Evolutionary conservation across 768 basidiomycete genomes (phyloP), one percentile per base, ranked within the genome.

Genomic region (Steccherinum ochraceum): DNA sequence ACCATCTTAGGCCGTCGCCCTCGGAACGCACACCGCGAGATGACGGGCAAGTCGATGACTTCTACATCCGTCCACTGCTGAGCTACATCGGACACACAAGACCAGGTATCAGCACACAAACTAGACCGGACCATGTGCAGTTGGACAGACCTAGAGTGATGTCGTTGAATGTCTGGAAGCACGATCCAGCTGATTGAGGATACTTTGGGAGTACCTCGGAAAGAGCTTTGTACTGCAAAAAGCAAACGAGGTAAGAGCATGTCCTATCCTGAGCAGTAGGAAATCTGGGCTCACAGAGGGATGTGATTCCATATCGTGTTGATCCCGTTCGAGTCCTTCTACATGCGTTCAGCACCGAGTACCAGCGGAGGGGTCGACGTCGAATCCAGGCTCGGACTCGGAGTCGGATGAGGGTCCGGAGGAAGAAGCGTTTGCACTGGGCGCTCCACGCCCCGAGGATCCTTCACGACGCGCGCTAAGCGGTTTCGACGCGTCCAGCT

Each of bases 101-200:
- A n/a, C n/a, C n/a, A n/a, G 7, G 12, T 4, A 10, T 20, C 4
- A 48, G 12, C 25, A 39, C 18, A 27, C 39, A 52, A 42, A 24
- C 25, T 30, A 16, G 16, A 2, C 13, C 2, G 4, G 41, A 26
- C 43, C 43, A 7, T 24, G 13, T 26, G 53, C 20, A 46, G 53
- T 25, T 21, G 55, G 27, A 30, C 67, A 48, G 47, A 85, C 88
- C 78, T 19, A 80, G 77, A 4, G 77, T 64, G 24, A 90, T 65
- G 52, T 91, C 87, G 61, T 89, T 89, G 68, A 84, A 89, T 1
- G 82, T 74, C 64, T 89, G 87, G 61, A 89, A 86, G 7, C 89
- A 65, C 20, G 76, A 71, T 12, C 81, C 75, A 2, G 81, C 80
- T 13, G 74, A 67, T 21, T 64, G 71, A 27, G 87, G 86, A 58